These are phyloP conservation scores for Daldinia decipiens DNA, from an alignment of 495 filamentous ascomycete genomes.

Conservation along the genomic window DNA sequence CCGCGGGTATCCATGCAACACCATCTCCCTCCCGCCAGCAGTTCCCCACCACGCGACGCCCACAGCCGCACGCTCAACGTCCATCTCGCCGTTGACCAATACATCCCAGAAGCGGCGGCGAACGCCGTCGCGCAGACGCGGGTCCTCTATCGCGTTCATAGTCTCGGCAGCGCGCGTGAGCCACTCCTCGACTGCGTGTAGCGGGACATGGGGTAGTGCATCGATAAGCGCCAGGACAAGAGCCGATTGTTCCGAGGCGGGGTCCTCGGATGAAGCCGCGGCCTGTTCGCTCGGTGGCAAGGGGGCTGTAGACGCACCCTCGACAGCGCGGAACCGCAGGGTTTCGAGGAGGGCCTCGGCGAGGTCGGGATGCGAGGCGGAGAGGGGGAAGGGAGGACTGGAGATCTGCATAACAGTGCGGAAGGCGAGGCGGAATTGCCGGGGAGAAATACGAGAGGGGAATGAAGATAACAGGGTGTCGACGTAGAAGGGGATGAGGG, in stretches of 20 bases:
- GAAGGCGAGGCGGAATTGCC: constrained; percentile 94
- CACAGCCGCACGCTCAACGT: constrained; percentile 82
- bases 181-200: constrained; percentile 72
- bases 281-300: constrained; percentile 48
- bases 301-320: constrained; percentile 56
- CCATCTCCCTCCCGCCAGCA: constrained; percentile 54
- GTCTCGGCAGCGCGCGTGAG: constrained; percentile 73
- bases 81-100: constrained; percentile 87
- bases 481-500: constrained; percentile 85
- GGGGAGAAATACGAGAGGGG: constrained; percentile 80
- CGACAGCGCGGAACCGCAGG: constrained; percentile 71
- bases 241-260: constrained; percentile 82
- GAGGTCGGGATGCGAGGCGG: constrained; percentile 76
- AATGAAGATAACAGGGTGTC: constrained; percentile 86
- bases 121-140: constrained; percentile 69
- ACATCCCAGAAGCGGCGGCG: constrained; percentile 86
- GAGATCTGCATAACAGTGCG: constrained; percentile 87
- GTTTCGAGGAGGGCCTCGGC: constrained; percentile 84
- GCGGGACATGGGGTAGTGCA: constrained; percentile 76
- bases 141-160: constrained; percentile 69
- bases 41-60: constrained; percentile 88
- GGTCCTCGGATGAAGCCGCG: background rate
- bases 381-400: constrained; percentile 80
- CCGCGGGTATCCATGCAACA: constrained; percentile 44
- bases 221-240: constrained; percentile 85